A percentile compares a stretch with the other conserved stretches of the same genome.
Conservation (phyloP, 306 rosid genomes). For the Vigna radiata region DNA sequence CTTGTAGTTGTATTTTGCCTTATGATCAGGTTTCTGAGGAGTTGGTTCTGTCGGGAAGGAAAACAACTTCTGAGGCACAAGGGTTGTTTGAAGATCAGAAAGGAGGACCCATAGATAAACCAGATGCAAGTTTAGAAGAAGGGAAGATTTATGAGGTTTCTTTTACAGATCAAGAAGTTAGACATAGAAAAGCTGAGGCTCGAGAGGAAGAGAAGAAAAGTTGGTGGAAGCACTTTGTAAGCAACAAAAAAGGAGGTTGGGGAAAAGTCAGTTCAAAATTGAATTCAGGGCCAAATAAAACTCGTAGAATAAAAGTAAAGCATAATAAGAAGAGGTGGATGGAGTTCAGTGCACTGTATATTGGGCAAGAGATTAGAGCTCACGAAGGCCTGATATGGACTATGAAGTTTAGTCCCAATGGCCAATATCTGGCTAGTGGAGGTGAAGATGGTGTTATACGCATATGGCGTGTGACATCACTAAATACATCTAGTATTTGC, state of each 20-base stretch:
- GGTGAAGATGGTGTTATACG: conserved; percentile 94
- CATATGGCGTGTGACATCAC: conserved; percentile 63
- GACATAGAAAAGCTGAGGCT: conserved; percentile 43
- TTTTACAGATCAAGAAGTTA: conserved; percentile 36
- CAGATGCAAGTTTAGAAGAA: conserved; percentile 33
- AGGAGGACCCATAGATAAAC: conserved; percentile 26
- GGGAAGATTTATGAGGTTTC: conserved; percentile 38
- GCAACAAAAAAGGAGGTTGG: conserved; percentile 38
- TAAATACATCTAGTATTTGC: conserved; percentile 52
- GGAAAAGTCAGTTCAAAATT: conserved; percentile 45
- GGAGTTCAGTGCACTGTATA: conserved; percentile 71
- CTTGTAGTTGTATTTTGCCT: conserved; percentile 35
- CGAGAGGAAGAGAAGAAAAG: conserved; percentile 53
- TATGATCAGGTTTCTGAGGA: conserved; percentile 42
- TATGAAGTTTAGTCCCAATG: conserved; percentile 90
- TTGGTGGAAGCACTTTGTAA: conserved; percentile 68
- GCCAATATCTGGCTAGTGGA: conserved; percentile 83
- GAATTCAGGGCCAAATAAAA: conserved; percentile 18
- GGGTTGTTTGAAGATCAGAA: conserved; percentile 37
- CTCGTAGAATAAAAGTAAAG: conserved; percentile 53
- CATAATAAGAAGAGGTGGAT: conserved; percentile 64
- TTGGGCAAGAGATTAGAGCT: conserved; percentile 78
- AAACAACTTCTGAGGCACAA: conserved; percentile 38
- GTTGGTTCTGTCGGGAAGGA: conserved; percentile 29
- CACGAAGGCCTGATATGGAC: conserved; percentile 84